Conservation (phyloP, 345 rosid genomes). For the Streptanthus diversifolius region DNA sequence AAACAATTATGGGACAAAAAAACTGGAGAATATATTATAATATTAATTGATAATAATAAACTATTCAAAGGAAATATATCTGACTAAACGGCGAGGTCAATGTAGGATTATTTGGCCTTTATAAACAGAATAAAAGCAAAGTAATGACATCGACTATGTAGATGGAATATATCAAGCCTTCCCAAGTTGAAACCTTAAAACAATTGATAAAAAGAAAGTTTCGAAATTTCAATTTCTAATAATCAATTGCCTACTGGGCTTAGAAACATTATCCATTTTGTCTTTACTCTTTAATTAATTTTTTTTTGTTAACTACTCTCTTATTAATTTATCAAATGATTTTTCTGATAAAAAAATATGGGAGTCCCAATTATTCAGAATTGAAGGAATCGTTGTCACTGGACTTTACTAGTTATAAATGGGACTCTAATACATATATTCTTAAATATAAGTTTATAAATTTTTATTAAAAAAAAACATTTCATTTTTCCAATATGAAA, state of each 20-base stretch:
- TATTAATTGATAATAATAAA: background rate
- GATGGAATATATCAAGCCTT: constrained; percentile 11
- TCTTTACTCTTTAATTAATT: too few species aligned
- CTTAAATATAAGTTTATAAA: background rate
- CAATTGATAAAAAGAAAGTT: background rate
- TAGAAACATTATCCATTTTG: background rate
- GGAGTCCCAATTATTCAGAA: too few species aligned
- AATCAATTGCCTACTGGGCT: background rate
- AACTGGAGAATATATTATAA: constrained; percentile 3
- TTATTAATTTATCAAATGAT: too few species aligned
- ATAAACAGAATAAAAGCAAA: background rate
- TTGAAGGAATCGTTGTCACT: too few species aligned
- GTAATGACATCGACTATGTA: background rate
- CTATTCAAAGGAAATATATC: background rate
- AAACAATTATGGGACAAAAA: background rate
- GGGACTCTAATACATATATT: background rate
- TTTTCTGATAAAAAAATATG: too few species aligned
- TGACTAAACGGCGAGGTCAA: constrained; percentile 20
- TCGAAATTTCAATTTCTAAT: background rate
- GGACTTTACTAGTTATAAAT: too few species aligned
- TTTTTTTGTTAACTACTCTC: too few species aligned
- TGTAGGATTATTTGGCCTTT: background rate
- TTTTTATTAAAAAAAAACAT: background rate
- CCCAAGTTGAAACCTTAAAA: background rate
- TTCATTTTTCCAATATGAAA: too few species aligned